Base-by-base conservation (phyloP, 768 basidiomycete species). In the Hypsizygus marmoreus region DNA sequence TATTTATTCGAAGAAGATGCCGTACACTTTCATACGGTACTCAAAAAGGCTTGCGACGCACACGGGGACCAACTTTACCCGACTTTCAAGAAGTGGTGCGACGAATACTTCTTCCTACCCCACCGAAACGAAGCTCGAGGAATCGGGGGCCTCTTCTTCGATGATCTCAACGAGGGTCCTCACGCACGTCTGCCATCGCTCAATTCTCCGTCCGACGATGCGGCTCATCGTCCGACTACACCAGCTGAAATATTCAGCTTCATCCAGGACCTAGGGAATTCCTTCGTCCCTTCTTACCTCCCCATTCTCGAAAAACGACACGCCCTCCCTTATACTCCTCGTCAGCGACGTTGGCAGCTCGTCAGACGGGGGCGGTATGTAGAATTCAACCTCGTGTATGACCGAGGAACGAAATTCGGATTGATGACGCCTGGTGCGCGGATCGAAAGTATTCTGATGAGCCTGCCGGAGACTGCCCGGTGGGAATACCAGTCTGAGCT, bases 81-180 rank as follows among this genome's bases (percentile, higher is more conserved):
- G 2, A 70, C 75, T 2, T 92, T 94, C 79, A 98, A 98, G 64
- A 79, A 80, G 54, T 97, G 94, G 92, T 97, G 95, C 70, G 97
- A 98, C 68, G 86, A 95, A 63, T 99, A 99, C 71, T 99, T 99
- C 67, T 86, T 77, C 66, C 88, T 97, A 59, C 77, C 89, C 13
- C 97, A 98, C 64, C 82, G 97, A 9, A 62, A 68, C 23, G 97
- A 98, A 70, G 68, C 82, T 2, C 81, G 97, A 33, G 97, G 97
- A 4, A 69, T 99, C 38, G 97, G 97, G 24, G 97, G 97, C 0
- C 72, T 99, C 44, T 98, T 98, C 75, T 95, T 97, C 60, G 97
- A 98, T 64, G 97, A 99, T 63, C 80, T 98, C 45, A 82, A 76
- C 55, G 75, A 74, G 39, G 78, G 78, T 25, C 66, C 71, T 2